These are phyloP conservation scores for Flaveria ramosissima DNA, from an alignment of 129 eudicot genomes.

Conservation along the genomic window DNA sequence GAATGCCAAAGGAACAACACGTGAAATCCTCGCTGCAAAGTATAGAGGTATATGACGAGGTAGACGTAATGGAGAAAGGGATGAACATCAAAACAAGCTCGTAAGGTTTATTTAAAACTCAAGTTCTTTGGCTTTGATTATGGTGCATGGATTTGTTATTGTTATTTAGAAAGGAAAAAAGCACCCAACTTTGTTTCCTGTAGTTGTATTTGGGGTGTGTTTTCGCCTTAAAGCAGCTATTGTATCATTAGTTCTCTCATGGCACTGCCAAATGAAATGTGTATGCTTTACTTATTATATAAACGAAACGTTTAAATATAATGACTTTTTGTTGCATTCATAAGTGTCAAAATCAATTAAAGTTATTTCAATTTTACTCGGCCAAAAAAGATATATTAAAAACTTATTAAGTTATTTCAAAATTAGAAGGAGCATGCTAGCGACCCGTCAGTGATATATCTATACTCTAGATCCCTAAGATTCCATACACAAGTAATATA, in stretches of 20 bases:
- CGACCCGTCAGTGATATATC: too few relatives aligned
- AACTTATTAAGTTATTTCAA: too few relatives aligned
- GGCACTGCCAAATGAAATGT: not conserved
- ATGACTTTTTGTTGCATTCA: not conserved
- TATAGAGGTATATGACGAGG: slow-evolving; percentile 11
- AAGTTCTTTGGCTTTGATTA: too few relatives aligned
- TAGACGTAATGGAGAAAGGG: slow-evolving; percentile 24
- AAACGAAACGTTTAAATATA: not conserved
- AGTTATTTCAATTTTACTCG: too few relatives aligned
- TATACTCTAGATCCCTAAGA: too few relatives aligned
- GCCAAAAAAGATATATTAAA: too few relatives aligned
- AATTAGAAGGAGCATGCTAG: too few relatives aligned
- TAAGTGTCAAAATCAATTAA: not conserved
- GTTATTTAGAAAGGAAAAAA: not conserved
- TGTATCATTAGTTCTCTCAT: not conserved
- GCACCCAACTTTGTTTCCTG: not conserved
- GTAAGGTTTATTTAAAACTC: not conserved
- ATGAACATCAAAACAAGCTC: not conserved
- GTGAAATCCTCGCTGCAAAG: not conserved
- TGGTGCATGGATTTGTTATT: not conserved
- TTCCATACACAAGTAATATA: too few relatives aligned
- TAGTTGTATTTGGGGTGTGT: not conserved
- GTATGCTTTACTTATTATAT: not conserved
- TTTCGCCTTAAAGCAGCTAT: not conserved
- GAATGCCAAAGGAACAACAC: slow-evolving; percentile 8